Base-by-base conservation (phyloP, 371 early-diverging fungal species). In the Mortierella sp. region DNA sequence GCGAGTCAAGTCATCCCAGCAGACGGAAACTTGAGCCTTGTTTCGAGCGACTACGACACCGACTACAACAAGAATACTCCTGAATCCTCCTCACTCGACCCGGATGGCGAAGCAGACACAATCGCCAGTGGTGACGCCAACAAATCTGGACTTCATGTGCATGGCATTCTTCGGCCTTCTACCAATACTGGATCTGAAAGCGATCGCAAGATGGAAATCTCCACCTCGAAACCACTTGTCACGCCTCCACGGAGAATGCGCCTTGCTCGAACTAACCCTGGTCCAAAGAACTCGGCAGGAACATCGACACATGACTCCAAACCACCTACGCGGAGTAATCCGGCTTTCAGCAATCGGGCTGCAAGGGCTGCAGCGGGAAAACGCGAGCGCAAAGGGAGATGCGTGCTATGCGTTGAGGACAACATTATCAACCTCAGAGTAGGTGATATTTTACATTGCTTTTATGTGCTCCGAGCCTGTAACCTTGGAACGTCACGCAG, bases 371-470 rank as follows among this genome's bases (percentile, higher is more conserved):
- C 85, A n/a, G 79, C 81, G 10, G 79, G 81, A 16, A 84, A 84
- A 35, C 81, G 81, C 2, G 85, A 84, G 58, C 78, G 85, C 7
- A 77, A 44, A 71, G 85, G 85, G 24, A 84, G 78, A 74, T 81
- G 81, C 38, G 70, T 84, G 24, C 79, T 84, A 10, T 84, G 85
- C 63, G 85, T 84, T 18, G 85, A 84, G 63, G 85, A 84, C 55
- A 84, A 84, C 43, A 79, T 81, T 21, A 84, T 84, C 75, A 84
- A 84, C 49, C 68, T 84, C 55, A 71, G 79, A 71, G 84, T 83
- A 74, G 27, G 76, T 63, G 12, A 14, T 14, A 5, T 24, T 41
- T n/a, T 8, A 58, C 32, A 12, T 29, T 12, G 0, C 12, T 48
- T 11, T 29, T 29, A 10, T 38, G 32, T 2, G 7, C 4, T 18